Evolutionary conservation across 106 monocot species (phyloP), one percentile per base, ranked within the genome.

Genomic region (Dioscorea dumetorum): DNA sequence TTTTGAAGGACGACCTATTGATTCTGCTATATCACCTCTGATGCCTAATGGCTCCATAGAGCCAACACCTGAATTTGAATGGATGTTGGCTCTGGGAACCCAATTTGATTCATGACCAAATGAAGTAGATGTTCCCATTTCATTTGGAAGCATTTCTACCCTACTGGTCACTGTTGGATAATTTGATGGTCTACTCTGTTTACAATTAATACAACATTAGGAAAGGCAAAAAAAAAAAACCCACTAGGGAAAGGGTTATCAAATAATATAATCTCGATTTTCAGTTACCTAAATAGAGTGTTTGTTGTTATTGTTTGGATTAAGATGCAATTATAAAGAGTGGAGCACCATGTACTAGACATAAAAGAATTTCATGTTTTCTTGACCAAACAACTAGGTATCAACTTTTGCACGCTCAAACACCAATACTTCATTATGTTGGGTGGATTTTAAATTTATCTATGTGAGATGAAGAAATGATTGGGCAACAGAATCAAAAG

Each of bases 1-100:
- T 60, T 91, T 95, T 34, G 85, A 72, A 67, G 66, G 85, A 77
- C 73, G 85, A 60, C 49, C 70, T 23, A 57, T 35, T n/a, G 58
- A 28, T 50, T 77, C 84, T 23, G 57, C 57, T 48, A 31, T 58
- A 24, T 66, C 76, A 59, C 67, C 58, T 49, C 66, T 53, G 1
- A 32, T 71, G 49, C 57, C 66, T 58, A 64, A 57, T 68, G 79
- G 77, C 49, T 69, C 60, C 41, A 32, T 52, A 31, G 77, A 77
- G 8, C 65, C 52, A 17, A 66, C 61, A 69, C 50, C 59, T 51
- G 67, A 49, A 71, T 14, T 73, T 66, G 67, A 49, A 53, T 66
- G 69, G 35, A 48, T 48, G 18, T 52, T 66, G n/a, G 33, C 32
- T 75, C 70, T 72, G 16, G 83, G 70, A 13, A 21, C 58, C 77